phyloP scores from a whole-genome alignment of 306 rosid genomes.

The Inga leiocalycina region DNA sequence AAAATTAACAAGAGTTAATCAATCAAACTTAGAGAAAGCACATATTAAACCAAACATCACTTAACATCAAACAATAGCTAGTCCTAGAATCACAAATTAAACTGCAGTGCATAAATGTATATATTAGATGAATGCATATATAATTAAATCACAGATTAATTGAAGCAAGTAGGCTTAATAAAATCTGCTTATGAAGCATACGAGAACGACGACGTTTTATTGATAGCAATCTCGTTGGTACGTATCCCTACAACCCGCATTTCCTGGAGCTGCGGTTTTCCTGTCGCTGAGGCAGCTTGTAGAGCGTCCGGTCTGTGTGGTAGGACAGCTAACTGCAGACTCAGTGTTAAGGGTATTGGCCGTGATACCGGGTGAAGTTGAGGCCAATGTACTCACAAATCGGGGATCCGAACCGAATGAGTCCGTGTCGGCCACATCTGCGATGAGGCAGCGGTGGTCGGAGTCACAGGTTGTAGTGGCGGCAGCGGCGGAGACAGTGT shows the following conservation, averaged over 20 bases:
- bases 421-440: neutral
- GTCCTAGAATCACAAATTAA: neutral
- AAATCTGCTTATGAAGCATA: neutral
- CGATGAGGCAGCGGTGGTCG: neutral
- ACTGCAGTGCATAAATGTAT: neutral
- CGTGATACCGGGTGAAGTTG: neutral
- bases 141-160: neutral
- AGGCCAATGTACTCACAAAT: neutral
- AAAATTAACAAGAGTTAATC: neutral
- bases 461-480: neutral
- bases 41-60: neutral
- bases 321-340: neutral
- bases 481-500: neutral
- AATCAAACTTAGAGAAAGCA: neutral
- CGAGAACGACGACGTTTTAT: too few relatives aligned
- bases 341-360: neutral
- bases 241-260: neutral
- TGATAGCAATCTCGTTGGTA: neutral
- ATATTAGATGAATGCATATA: neutral
- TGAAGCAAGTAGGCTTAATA: neutral
- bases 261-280: neutral
- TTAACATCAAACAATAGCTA: neutral
- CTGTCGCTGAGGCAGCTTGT: neutral
- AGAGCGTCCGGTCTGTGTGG: fast-evolving
- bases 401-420: neutral